A percentile compares a stretch with the other conserved stretches of the same genome.
Conservation (phyloP, 305 asterid genomes). For the Solanum aculeatissimum region DNA sequence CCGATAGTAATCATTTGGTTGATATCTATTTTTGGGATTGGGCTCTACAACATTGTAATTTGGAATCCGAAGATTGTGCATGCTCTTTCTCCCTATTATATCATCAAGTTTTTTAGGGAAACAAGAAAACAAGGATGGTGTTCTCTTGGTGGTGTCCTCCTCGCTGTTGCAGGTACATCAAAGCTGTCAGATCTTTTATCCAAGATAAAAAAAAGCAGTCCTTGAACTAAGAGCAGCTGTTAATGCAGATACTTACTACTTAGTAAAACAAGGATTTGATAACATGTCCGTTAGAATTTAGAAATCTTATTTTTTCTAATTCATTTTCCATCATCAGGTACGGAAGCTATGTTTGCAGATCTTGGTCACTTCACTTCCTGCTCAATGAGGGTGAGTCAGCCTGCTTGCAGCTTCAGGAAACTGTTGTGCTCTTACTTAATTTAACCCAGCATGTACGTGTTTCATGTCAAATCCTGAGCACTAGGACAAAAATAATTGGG, state of each 20-base stretch:
- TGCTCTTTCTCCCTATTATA: slow-evolving; percentile 89
- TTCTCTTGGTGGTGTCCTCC: slow-evolving; percentile 94
- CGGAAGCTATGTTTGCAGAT: slow-evolving; percentile 56
- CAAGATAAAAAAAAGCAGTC: not conserved
- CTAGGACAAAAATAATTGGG: not conserved
- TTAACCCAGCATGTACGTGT: not conserved
- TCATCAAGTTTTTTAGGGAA: slow-evolving; percentile 46
- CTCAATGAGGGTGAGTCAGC: slow-evolving; percentile 29
- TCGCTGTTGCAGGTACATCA: slow-evolving; percentile 66
- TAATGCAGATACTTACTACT: not conserved
- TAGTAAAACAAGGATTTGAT: not conserved
- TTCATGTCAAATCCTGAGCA: not conserved
- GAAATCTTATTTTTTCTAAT: not conserved
- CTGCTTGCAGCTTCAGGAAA: slow-evolving; percentile 3
- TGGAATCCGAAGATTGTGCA: slow-evolving; percentile 79
- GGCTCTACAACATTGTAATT: slow-evolving; percentile 53
- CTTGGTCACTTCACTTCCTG: slow-evolving; percentile 40
- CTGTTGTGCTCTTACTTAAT: not conserved
- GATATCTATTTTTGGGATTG: slow-evolving; percentile 57
- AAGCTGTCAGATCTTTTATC: not conserved
- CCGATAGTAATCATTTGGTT: slow-evolving; percentile 85
- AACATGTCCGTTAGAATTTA: not conserved
- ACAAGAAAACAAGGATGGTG: slow-evolving; percentile 92
- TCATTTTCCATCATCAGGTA: slow-evolving; percentile 21
- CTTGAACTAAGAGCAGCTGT: not conserved